A percentile compares a stretch with the other conserved stretches of the same genome.
phyloP scores from a whole-genome alignment of 2,329 filamentous ascomycete species.

The Erysiphe pulchra region DNA sequence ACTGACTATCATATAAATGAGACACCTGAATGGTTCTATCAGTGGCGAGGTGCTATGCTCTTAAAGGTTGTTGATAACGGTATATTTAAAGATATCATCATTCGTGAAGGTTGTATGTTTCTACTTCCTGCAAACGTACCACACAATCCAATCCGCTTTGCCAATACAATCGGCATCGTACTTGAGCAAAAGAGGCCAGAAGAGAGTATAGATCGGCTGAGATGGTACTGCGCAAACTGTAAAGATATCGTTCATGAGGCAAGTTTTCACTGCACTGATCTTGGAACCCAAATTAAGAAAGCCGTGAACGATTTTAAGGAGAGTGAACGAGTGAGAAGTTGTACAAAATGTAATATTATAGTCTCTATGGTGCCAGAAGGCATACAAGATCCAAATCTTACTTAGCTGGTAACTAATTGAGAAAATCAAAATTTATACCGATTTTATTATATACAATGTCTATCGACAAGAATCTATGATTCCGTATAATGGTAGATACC shows the following conservation, averaged over 20 bases:
- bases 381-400: constrained; percentile 31
- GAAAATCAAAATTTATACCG: no score
- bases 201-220: constrained; percentile 46
- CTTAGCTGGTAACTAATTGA: no score
- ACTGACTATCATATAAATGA: constrained; percentile 98
- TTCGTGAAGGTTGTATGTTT: constrained; percentile 84
- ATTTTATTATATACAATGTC: no score
- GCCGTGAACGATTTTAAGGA: constrained; percentile 62
- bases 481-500: constrained; percentile 54
- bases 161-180: constrained; percentile 79
- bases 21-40: constrained; percentile 96
- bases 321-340: constrained; percentile 44
- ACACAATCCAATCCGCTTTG: constrained; percentile 85
- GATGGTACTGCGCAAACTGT: constrained; percentile 71
- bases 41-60: constrained; percentile 78
- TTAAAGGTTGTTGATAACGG: constrained; percentile 64
- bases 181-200: constrained; percentile 61
- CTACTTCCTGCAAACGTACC: constrained; percentile 82
- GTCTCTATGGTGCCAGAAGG: constrained; percentile 38
- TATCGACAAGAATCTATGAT: constrained; percentile 17
- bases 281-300: constrained; percentile 84
- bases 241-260: constrained; percentile 57
- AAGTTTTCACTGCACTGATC: constrained; percentile 64
- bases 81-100: constrained; percentile 60
- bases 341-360: constrained; percentile 39